Evolutionary conservation across 2,329 filamentous ascomycete species (phyloP).

Genomic region (Aspergillus pseudoterreus): DNA sequence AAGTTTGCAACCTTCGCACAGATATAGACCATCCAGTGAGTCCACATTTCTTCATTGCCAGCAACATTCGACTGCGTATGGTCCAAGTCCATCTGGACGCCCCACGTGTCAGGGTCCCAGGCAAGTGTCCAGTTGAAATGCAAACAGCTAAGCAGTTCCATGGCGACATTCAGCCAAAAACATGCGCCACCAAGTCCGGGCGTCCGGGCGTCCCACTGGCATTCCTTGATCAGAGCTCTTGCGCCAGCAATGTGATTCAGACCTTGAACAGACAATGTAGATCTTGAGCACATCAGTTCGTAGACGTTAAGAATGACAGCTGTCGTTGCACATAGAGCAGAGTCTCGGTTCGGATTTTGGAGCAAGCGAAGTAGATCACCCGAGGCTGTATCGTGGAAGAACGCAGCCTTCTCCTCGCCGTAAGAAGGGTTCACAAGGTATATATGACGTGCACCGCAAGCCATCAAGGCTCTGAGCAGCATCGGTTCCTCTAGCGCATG

Average conservation of each 20-base stretch:
- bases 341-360: slow-evolving; percentile 81
- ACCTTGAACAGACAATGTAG: slow-evolving; percentile 55
- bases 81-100: slow-evolving; percentile 71
- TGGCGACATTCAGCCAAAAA: slow-evolving; percentile 89
- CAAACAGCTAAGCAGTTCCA: slow-evolving; percentile 85
- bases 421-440: slow-evolving; percentile 67
- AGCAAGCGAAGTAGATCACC: slow-evolving; percentile 70
- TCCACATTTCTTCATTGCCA: slow-evolving; percentile 78
- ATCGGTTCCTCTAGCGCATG: slow-evolving; percentile 78
- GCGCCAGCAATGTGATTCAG: slow-evolving; percentile 89
- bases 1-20: slow-evolving; percentile 86
- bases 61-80: slow-evolving; percentile 48
- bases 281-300: slow-evolving; percentile 83
- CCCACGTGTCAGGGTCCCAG: slow-evolving; percentile 90
- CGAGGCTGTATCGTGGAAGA: slow-evolving; percentile 84
- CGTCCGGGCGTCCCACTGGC: slow-evolving; percentile 78
- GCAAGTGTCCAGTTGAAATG: slow-evolving; percentile 82
- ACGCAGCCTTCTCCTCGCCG: slow-evolving; percentile 70
- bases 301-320: slow-evolving; percentile 89
- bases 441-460: slow-evolving; percentile 81
- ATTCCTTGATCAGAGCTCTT: slow-evolving; percentile 81
- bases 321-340: slow-evolving; percentile 77
- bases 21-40: slow-evolving; percentile 83
- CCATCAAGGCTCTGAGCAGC: slow-evolving; percentile 82
- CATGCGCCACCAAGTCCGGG: slow-evolving; percentile 79